Evolutionary conservation across 331 rosid species (phyloP), one percentile per base, ranked within the genome.

Genomic region (Quercus lobata): DNA sequence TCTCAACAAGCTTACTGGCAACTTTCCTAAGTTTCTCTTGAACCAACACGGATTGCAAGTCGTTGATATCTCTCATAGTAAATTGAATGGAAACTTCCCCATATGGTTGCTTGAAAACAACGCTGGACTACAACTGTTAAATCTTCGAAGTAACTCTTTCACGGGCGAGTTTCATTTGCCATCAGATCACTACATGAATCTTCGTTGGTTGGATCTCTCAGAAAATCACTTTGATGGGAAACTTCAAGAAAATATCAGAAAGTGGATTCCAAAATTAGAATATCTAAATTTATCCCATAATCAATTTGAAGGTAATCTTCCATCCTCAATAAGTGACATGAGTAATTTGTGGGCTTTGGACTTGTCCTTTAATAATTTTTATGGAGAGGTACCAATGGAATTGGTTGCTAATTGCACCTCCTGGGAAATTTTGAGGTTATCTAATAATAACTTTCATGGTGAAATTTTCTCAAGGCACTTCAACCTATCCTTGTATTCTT

Each of bases 341-440:
- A 29, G 32, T 29, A 29, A 29, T 0, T 29, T 29, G 4, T 0
- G 0, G 0, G 0, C 0, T 3, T 30, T 30, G 32, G 32, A 30
- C 0, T 30, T 4, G 32, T 0, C 32, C 35, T 32, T 32, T 5
- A 32, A 32, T 32, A 0, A 32, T 1, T 32, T 32, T 32, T 32
- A 0, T 0, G 6, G 35, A 32, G 35, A 32, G 35, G 0, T 32
- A 32, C 6, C 35, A 32, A 1, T 32, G 35, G 35, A 32, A 0
- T 32, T 32, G 35, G 1, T 32, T 0, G 35, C 35, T 1, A 32
- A 32, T 32, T 5, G 35, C n/a, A 17, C 21, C 1, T 57, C 0
- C 10, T n/a, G 6, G 62, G 0, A 0, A 0, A 0, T 0, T 57
- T 57, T 57, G 62, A 57, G n/a, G 7, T n/a, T 57, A 4, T 30